Percentiles rank a stretch among this genome's conserved stretches.
These are phyloP conservation scores for Aspergillus sp. DNA, from an alignment of 2,329 filamentous ascomycete species.

Conservation along the genomic window DNA sequence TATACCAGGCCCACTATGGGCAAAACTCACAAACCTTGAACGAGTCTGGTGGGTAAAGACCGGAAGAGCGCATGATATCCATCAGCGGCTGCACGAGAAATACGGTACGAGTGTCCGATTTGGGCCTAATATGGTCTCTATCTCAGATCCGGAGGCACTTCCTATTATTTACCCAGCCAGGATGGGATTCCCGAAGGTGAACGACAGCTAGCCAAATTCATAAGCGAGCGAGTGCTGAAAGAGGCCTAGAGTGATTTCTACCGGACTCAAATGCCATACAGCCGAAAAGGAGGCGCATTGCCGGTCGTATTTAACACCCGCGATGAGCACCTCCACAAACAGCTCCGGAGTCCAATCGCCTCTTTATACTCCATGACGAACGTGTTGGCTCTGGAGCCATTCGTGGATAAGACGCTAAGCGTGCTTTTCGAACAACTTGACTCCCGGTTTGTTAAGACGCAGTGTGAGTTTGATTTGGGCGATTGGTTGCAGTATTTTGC, in stretches of 20 bases:
- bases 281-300: slow-evolving; percentile 15
- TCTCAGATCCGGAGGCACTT: slow-evolving; percentile 11
- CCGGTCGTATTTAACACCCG: slow-evolving; percentile 17
- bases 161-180: slow-evolving; percentile 9
- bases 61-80: too few relatives aligned
- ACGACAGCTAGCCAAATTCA: too few relatives aligned
- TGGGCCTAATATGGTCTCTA: slow-evolving; percentile 23
- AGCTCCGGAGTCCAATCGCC: slow-evolving; percentile 15
- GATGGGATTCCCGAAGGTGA: slow-evolving; percentile 11
- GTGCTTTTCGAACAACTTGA: background rate
- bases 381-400: slow-evolving; percentile 19
- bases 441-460: too few relatives aligned
- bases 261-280: slow-evolving; percentile 14
- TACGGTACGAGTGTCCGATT: slow-evolving; percentile 27
- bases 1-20: too few relatives aligned
- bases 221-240: too few relatives aligned
- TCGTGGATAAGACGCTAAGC: slow-evolving; percentile 14
- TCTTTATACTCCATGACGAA: slow-evolving; percentile 23
- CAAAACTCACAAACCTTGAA: too few relatives aligned
- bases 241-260: slow-evolving; percentile 9
- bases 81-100: slow-evolving; percentile 19
- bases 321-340: slow-evolving; percentile 13
- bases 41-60: too few relatives aligned
- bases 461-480: slow-evolving; percentile 6
- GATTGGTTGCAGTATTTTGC: slow-evolving; percentile 29